Conservation (phyloP, 345 rosid species). For the Bruguiera gymnorhiza region DNA sequence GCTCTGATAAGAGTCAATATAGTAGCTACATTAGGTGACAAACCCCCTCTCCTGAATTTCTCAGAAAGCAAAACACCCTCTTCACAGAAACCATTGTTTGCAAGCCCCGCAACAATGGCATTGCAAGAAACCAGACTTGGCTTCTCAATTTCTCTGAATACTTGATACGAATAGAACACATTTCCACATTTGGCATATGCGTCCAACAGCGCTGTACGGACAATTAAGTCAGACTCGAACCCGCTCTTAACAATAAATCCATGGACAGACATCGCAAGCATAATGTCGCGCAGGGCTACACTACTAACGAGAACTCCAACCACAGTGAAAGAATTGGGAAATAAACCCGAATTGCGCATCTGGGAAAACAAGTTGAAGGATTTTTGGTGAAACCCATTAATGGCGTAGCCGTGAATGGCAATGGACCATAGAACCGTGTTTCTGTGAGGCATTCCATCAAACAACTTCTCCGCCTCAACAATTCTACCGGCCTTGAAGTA, state of each 20-base stretch:
- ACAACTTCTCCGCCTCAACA: slow-evolving; percentile 34
- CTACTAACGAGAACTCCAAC: slow-evolving; percentile 40
- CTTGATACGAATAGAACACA: slow-evolving; percentile 21
- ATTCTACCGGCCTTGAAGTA: slow-evolving; percentile 26
- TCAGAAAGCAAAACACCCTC: slow-evolving; percentile 31
- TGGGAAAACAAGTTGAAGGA: slow-evolving; percentile 29
- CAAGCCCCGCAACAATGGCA: slow-evolving; percentile 35
- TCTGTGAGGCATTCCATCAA: slow-evolving; percentile 32
- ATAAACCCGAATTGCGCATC: slow-evolving; percentile 32
- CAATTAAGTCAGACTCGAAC: slow-evolving; percentile 27
- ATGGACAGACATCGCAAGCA: slow-evolving; percentile 30
- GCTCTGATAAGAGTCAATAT: slow-evolving; percentile 27
- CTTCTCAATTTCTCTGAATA: slow-evolving; percentile 31
- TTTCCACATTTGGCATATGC: slow-evolving; percentile 40
- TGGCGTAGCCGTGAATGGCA: slow-evolving; percentile 43
- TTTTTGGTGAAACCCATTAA: slow-evolving; percentile 25
- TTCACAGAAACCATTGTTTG: slow-evolving; percentile 26
- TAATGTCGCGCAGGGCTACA: slow-evolving; percentile 15
- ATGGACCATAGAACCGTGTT: slow-evolving; percentile 42
- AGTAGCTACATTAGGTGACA: slow-evolving; percentile 33
- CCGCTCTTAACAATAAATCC: slow-evolving; percentile 35
- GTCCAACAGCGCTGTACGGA: slow-evolving; percentile 36
- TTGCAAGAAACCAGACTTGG: slow-evolving; percentile 37
- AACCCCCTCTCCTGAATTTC: slow-evolving; percentile 24
- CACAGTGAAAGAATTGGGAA: slow-evolving; percentile 44